phyloP scores from a whole-genome alignment of 495 filamentous ascomycete genomes.

The Eremomyces bilateralis region DNA sequence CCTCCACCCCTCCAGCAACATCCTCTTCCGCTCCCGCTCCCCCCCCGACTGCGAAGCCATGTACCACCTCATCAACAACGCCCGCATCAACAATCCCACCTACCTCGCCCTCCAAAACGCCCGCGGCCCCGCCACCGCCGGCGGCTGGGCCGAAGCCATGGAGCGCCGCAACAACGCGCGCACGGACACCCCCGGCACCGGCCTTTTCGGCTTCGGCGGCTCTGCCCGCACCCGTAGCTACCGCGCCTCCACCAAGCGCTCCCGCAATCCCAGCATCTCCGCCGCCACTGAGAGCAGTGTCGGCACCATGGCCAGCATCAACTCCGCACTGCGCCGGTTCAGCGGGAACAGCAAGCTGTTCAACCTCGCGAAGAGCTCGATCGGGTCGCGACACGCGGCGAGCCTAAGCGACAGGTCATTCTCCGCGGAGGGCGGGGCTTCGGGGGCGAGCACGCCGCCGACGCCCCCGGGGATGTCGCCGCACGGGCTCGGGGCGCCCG shows the following conservation, averaged over 20 bases:
- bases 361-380: conserved; percentile 48
- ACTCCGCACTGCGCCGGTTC: conserved; percentile 58
- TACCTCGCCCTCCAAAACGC: conserved; percentile 68
- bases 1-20: conserved; percentile 41
- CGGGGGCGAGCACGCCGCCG: conserved; percentile 32
- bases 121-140: conserved; percentile 20
- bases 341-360: conserved; percentile 43
- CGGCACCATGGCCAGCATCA: conserved; percentile 38
- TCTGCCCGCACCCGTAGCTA: conserved; percentile 21
- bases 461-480: conserved; percentile 7
- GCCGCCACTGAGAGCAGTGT: conserved; percentile 28
- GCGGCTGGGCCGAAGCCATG: conserved; percentile 19
- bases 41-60: conserved; percentile 57
- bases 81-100: conserved; percentile 69
- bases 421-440: conserved; percentile 29
- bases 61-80: conserved; percentile 63
- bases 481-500: no score
- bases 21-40: conserved; percentile 71
- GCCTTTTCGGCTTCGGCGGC: conserved; percentile 9
- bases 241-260: conserved; percentile 30
- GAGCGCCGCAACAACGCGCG: conserved; percentile 20
- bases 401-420: conserved; percentile 42
- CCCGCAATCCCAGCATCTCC: conserved; percentile 25
- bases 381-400: conserved; percentile 31
- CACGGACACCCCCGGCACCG: conserved; percentile 6